phyloP scores from a whole-genome alignment of 2,329 filamentous ascomycete genomes.

The Apiospora phragmitis region DNA sequence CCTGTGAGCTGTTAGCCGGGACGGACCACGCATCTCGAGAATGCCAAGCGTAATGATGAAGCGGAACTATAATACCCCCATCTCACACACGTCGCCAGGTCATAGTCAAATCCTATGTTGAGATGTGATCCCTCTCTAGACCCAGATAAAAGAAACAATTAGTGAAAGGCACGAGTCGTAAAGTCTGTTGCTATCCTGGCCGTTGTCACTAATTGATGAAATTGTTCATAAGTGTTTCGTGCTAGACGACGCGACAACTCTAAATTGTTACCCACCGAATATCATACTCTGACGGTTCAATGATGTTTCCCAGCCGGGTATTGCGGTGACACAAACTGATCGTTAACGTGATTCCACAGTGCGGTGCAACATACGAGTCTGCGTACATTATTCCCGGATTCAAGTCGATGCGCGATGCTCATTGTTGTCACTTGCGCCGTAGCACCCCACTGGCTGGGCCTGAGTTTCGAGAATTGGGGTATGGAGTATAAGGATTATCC shows the following conservation, averaged over 20 bases:
- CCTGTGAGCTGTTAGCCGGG: not conserved
- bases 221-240: not conserved
- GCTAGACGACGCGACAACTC: constrained; percentile 2
- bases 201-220: not conserved
- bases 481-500: not conserved
- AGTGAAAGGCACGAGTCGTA: not conserved
- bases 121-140: not conserved
- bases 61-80: not conserved
- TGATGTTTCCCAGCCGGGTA: not conserved
- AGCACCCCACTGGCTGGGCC: not conserved
- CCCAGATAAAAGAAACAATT: not conserved
- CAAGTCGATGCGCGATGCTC: not conserved
- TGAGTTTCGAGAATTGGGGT: not conserved
- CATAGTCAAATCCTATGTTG: not conserved
- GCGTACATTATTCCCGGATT: not conserved
- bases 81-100: not conserved
- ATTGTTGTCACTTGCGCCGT: not conserved
- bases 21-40: not conserved
- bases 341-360: not conserved
- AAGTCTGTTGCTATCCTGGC: not conserved
- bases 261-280: not conserved
- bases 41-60: not conserved
- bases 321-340: not conserved
- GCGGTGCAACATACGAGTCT: not conserved
- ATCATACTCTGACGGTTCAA: not conserved